Conservation (phyloP, 208 protist species). For the Eutreptiella sp. region DNA sequence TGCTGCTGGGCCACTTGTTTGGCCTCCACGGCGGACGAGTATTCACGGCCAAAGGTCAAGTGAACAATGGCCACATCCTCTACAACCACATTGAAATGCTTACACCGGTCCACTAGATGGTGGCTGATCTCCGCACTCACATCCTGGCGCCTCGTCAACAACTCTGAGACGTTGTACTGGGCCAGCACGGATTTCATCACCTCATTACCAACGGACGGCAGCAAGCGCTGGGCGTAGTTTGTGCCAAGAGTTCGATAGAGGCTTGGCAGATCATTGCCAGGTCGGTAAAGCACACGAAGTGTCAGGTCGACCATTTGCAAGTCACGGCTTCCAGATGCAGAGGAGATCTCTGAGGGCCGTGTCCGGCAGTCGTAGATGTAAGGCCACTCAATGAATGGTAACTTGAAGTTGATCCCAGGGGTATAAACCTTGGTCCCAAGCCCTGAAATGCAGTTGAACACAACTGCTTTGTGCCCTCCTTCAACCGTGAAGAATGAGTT, state of each 20-base stretch:
- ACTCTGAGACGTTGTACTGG: slow-evolving; percentile 96
- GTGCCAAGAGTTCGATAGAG: slow-evolving; percentile 90
- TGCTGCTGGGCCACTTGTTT: slow-evolving; percentile 95
- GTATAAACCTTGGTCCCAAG: slow-evolving; percentile 80
- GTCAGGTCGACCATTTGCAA: slow-evolving; percentile 98
- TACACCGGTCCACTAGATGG: slow-evolving; percentile 83
- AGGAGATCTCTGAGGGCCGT: slow-evolving; percentile 71
- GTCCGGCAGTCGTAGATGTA: slow-evolving; percentile 94
- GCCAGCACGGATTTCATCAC: slow-evolving; percentile 96
- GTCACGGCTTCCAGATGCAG: slow-evolving; percentile 82
- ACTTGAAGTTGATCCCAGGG: slow-evolving; percentile 88
- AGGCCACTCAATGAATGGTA: slow-evolving; percentile 92
- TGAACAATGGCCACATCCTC: slow-evolving; percentile 96
- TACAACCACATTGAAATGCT: slow-evolving; percentile 93
- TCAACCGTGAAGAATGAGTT: slow-evolving; percentile 89
- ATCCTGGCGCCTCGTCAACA: slow-evolving; percentile 91
- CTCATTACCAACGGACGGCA: slow-evolving; percentile 97
- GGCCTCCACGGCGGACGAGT: slow-evolving; percentile 84
- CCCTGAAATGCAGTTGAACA: slow-evolving; percentile 93
- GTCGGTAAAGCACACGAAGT: slow-evolving; percentile 95
- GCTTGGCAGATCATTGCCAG: slow-evolving; percentile 77
- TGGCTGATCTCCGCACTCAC: slow-evolving; percentile 81
- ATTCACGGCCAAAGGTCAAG: slow-evolving; percentile 91
- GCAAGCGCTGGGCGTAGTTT: slow-evolving; percentile 94
- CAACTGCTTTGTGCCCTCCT: slow-evolving; percentile 90